phyloP scores from a whole-genome alignment of 306 rosid genomes.

The Hippophae rhamnoides region DNA sequence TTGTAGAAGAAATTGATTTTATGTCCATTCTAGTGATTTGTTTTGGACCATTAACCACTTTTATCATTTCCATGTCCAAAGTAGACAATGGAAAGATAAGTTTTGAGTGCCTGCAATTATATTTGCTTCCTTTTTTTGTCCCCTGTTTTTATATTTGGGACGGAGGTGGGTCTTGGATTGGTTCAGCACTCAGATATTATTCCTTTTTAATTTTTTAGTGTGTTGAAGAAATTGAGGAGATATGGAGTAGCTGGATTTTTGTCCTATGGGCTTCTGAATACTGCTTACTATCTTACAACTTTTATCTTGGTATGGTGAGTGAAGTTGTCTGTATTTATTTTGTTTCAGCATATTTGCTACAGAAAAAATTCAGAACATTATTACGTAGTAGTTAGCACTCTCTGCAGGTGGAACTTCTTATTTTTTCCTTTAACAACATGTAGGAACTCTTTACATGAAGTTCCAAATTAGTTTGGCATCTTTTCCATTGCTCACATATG shows the following conservation, averaged over 20 bases:
- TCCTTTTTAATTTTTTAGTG: slow-evolving; percentile 33
- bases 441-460: background rate
- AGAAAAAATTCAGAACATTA: background rate
- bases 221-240: slow-evolving; percentile 49
- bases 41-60: no score
- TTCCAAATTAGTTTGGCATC: no score
- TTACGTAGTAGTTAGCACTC: background rate
- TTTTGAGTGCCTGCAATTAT: no score
- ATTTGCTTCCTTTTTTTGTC: no score
- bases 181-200: no score
- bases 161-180: no score
- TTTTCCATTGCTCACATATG: no score
- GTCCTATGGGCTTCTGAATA: slow-evolving; percentile 76
- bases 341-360: background rate
- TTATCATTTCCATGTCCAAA: no score
- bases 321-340: background rate
- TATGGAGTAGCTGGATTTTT: slow-evolving; percentile 76
- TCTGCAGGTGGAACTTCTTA: background rate
- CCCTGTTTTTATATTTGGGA: no score
- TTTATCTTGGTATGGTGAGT: slow-evolving; percentile 85
- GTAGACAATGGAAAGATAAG: no score
- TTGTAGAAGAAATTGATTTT: no score
- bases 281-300: slow-evolving; percentile 69
- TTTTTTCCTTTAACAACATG: background rate
- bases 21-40: no score